These are phyloP conservation scores for Mycena galericulata DNA, from an alignment of 768 basidiomycete genomes.

Conservation along the genomic window DNA sequence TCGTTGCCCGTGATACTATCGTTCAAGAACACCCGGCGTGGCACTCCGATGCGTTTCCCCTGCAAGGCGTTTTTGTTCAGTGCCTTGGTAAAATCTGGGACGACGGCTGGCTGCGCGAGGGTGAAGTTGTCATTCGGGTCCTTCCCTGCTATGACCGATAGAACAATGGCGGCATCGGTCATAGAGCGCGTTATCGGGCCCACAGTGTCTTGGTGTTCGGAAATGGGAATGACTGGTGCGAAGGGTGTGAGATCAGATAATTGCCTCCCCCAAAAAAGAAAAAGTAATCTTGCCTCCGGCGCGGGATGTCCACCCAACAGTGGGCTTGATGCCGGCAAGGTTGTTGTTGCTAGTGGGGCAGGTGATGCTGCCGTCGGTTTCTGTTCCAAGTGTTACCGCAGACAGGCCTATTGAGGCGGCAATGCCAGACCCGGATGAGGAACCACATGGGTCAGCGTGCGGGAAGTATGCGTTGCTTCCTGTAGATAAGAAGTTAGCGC, in stretches of 20 bases:
- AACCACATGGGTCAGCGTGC: constrained; percentile 66
- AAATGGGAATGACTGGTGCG: constrained; percentile 65
- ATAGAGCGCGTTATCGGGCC: constrained; percentile 68
- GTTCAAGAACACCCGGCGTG: constrained; percentile 53
- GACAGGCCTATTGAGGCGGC: constrained; percentile 63
- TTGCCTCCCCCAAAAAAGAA: not conserved
- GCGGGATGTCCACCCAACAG: constrained; percentile 68
- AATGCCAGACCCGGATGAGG: constrained; percentile 70
- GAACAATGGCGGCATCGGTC: constrained; percentile 65
- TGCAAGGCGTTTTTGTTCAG: constrained; percentile 59
- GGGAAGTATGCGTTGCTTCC: constrained; percentile 61
- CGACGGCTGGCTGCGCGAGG: constrained; percentile 58
- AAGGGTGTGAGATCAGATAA: not conserved
- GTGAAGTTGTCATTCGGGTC: constrained; percentile 69
- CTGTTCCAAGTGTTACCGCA: constrained; percentile 61
- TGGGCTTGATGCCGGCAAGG: constrained; percentile 70
- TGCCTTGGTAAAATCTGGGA: constrained; percentile 69
- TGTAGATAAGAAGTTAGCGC: not conserved
- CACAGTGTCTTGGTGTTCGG: constrained; percentile 67
- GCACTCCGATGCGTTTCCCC: constrained; percentile 68
- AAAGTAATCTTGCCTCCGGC: constrained; percentile 59
- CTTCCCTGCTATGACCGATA: constrained; percentile 67
- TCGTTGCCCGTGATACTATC: constrained; percentile 48
- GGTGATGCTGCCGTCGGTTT: constrained; percentile 67
- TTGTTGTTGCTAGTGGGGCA: constrained; percentile 67